A percentile compares a stretch with the other conserved stretches of the same genome.
Evolutionary conservation across 2,329 filamentous ascomycete species (phyloP).

Genomic region (Sporothrix phasma): DNA sequence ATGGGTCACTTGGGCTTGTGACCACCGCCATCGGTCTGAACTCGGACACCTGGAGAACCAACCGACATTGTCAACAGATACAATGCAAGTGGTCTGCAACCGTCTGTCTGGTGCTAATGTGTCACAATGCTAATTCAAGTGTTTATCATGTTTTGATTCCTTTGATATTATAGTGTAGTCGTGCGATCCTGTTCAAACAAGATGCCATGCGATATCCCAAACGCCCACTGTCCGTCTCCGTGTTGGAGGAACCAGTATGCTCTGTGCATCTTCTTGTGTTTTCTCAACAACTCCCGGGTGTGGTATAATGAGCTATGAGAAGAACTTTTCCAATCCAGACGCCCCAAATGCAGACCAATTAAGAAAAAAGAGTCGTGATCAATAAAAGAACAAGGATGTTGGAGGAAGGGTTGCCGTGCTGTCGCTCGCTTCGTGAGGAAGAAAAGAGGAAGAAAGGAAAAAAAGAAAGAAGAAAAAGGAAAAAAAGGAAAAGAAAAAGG

Average conservation of each 20-base stretch:
- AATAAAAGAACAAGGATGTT: background rate
- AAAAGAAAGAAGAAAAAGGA: background rate
- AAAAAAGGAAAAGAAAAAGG: background rate
- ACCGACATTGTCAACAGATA: background rate
- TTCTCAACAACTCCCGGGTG: background rate
- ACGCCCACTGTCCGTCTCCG: background rate
- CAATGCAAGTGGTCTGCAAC: background rate
- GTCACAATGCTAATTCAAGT: too few species aligned
- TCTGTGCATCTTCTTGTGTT: background rate
- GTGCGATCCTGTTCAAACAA: background rate
- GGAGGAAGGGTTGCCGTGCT: background rate
- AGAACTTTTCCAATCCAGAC: constrained; percentile 2
- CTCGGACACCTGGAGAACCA: background rate
- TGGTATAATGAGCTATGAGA: background rate
- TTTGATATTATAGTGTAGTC: background rate
- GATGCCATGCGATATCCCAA: background rate
- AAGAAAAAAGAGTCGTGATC: background rate
- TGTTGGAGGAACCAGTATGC: background rate
- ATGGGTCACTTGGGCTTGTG: too few species aligned
- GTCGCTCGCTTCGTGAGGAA: background rate
- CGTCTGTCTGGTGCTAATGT: too few species aligned
- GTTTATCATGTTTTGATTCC: too few species aligned
- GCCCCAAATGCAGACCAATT: background rate
- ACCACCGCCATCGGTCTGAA: too few species aligned
- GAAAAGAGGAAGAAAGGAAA: background rate